A percentile compares a stretch with the other conserved stretches of the same genome.
phyloP scores from a whole-genome alignment of 1,284 basidiomycete genomes.

The Mixia osmundae region DNA sequence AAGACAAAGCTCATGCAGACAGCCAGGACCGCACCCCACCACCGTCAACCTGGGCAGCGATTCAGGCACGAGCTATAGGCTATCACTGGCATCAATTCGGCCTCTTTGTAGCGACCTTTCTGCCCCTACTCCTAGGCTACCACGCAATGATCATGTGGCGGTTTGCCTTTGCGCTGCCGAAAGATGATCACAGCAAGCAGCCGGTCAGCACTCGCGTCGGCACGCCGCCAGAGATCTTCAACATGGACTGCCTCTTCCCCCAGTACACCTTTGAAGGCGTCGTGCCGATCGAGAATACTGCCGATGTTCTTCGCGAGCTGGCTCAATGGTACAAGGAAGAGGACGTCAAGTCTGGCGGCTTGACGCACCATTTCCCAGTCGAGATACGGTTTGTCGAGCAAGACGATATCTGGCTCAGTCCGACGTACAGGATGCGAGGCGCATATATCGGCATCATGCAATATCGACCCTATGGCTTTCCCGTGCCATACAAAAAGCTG shows the following conservation, averaged over 20 bases:
- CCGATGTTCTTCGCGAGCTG: constrained; percentile 46
- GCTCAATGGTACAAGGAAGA: constrained; percentile 50
- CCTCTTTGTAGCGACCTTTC: constrained; percentile 4
- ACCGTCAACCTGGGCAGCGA: constrained; percentile 1
- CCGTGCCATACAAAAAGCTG: constrained; percentile 48
- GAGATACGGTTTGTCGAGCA: constrained; percentile 72
- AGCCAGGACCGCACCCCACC: constrained; percentile 7
- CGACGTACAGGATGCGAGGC: constrained; percentile 50
- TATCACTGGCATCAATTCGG: constrained; percentile 9
- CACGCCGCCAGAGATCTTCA: constrained; percentile 14
- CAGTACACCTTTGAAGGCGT: constrained; percentile 23
- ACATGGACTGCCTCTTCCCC: constrained; percentile 19
- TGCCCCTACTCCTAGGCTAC: constrained; percentile 3
- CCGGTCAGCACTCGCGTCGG: constrained; percentile 7
- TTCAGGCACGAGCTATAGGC: constrained; percentile 3
- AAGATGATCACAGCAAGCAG: not conserved
- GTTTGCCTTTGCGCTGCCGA: constrained; percentile 2
- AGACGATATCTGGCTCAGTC: constrained; percentile 87
- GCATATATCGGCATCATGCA: constrained; percentile 93
- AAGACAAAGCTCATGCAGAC: constrained; percentile 9
- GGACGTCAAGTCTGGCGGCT: constrained; percentile 38
- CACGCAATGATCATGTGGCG: constrained; percentile 8
- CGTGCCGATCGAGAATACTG: constrained; percentile 22
- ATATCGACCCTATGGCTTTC: no score
- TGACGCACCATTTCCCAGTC: constrained; percentile 74